Evolutionary conservation across 2,329 filamentous ascomycete genomes (phyloP), one percentile per base, ranked within the genome.

Genomic region (Dactylellina cionopaga): DNA sequence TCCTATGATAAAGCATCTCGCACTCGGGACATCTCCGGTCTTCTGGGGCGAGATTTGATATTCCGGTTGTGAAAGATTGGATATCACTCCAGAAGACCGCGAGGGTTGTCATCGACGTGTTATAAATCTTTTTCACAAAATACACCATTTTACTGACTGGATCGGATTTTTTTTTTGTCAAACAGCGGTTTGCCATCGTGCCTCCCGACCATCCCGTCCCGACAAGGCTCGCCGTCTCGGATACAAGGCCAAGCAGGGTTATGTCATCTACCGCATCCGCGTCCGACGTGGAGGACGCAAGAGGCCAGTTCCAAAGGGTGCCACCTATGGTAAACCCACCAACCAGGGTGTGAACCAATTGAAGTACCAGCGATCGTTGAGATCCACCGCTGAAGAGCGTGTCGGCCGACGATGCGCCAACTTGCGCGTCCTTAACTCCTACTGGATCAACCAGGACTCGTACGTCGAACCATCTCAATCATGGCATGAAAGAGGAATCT

Each of bases 181-280:
- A 44, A 73, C 59, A 74, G 69, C 98, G 87, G 93, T 97, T 85
- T 95, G 98, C 87, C 95, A 99, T 90, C 94, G 95, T 84, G 95
- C 95, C 82, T 96, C 92, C 81, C 93, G 94, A 81, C 95, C 95
- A 80, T 96, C 93, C 81, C 95, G 95, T 84, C 95, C 95, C 82
- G 96, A 99, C 88, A 99, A 99, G 92, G 95, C 96, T 83, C 95
- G 95, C 86, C 95, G 96, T 85, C 92, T 99, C 80, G 95, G 95
- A 81, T 99, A 99, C 92, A 99, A 99, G 92, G 95, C 96, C 88
- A 99, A 99, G 92, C 95, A 99, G 88, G 95, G 95, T 85, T 99
- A 98, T 88, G 95, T 99, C 83, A 92, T 99, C 90, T 99, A 99
- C 90, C 95, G 95, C 83, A 89, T 96, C 82, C 95, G 95, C 83